These are phyloP conservation scores for Saccharomyces eubayanus DNA, from an alignment of 805 yeast genomes.

Conservation along the genomic window DNA sequence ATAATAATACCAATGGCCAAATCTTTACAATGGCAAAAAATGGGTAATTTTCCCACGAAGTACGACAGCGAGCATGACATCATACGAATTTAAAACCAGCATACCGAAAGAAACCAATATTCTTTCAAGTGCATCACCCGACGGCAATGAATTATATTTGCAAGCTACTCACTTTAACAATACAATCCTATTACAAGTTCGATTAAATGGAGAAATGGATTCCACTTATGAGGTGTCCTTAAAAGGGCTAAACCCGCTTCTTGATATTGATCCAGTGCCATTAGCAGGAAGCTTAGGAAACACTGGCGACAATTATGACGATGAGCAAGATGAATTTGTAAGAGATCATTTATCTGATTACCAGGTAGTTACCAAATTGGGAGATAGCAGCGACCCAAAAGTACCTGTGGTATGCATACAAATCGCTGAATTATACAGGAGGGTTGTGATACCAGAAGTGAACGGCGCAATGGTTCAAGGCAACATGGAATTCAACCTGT, in stretches of 20 bases:
- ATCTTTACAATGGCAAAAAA: neutral
- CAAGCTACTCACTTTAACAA: slow-evolving; percentile 22
- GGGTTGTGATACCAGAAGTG: slow-evolving; percentile 19
- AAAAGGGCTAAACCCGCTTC: slow-evolving; percentile 18
- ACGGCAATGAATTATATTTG: neutral
- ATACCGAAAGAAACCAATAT: neutral
- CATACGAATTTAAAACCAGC: neutral
- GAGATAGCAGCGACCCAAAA: slow-evolving; percentile 41
- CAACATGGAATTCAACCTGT: slow-evolving; percentile 15
- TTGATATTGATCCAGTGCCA: neutral
- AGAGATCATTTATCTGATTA: slow-evolving; percentile 31
- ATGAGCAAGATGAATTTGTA: slow-evolving; percentile 13
- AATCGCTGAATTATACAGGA: slow-evolving; percentile 29
- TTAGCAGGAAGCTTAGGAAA: neutral
- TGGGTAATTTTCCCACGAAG: neutral
- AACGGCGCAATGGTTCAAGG: slow-evolving; percentile 5
- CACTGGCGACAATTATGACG: slow-evolving; percentile 13
- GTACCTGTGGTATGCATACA: slow-evolving; percentile 43
- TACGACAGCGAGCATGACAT: neutral
- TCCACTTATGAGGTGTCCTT: slow-evolving; percentile 38
- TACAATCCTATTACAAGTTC: slow-evolving; percentile 21
- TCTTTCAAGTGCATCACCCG: neutral
- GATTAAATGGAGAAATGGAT: slow-evolving; percentile 34
- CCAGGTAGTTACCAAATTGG: slow-evolving; percentile 41
- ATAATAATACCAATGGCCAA: neutral